phyloP scores from a whole-genome alignment of 805 yeast species.

The Wickerhamomyces strasburgensis region DNA sequence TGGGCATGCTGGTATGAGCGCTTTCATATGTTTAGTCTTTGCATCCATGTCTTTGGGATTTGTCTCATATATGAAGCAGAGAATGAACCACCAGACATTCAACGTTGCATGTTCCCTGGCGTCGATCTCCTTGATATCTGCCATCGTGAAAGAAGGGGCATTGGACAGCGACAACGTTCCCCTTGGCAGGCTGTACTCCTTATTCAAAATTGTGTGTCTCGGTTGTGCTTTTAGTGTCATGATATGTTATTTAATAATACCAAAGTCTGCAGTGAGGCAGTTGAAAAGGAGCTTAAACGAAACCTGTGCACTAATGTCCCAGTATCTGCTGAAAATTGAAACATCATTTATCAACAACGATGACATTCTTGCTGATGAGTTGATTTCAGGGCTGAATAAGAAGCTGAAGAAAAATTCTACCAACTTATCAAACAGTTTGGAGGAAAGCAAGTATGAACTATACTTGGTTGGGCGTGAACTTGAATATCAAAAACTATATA shows the following conservation, averaged over 20 bases:
- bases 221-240: conserved; percentile 60
- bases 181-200: conserved; percentile 44
- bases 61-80: conserved; percentile 66
- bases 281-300: conserved; percentile 44
- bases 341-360: conserved; percentile 45
- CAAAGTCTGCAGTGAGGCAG: conserved; percentile 47
- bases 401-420: conserved; percentile 37
- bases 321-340: conserved; percentile 41
- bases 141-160: conserved; percentile 71
- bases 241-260: conserved; percentile 62
- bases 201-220: conserved; percentile 49
- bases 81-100: conserved; percentile 61
- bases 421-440: conserved; percentile 36
- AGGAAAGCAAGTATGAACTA: conserved; percentile 62
- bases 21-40: conserved; percentile 47
- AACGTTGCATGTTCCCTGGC: conserved; percentile 80
- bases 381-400: conserved; percentile 27
- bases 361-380: conserved; percentile 33
- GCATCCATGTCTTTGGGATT: conserved; percentile 56
- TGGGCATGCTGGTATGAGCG: conserved; percentile 46
- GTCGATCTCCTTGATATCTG: conserved; percentile 63
- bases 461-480: conserved; percentile 47
- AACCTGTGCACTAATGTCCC: conserved; percentile 48
- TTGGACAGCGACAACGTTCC: conserved; percentile 56
- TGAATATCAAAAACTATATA: conserved; percentile 41